Evolutionary conservation across 1,139 yeast genomes (phyloP), one percentile per base, ranked within the genome.

Genomic region (Nakaseomyces sp.): DNA sequence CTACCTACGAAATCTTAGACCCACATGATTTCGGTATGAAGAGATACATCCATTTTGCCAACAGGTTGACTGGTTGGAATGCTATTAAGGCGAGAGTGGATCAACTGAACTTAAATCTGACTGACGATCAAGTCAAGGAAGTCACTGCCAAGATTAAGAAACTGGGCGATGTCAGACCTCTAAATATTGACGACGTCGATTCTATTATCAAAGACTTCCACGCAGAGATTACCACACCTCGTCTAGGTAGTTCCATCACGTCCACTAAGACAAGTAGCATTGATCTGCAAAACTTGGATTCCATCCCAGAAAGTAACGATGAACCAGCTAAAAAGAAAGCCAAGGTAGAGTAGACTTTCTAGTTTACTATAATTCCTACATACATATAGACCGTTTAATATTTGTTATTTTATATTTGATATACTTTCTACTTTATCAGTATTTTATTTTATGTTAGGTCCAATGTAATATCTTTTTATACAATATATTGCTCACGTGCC

Each of bases 51-150:
- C 97, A 91, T 70, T 91, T 91, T 65, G 97, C 97, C 56, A 89
- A 89, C 74, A 82, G 97, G 63, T 76, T 91, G 62, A 91, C 98
- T 29, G 98, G 98, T 46, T 91, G 98, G 98, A 91, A 91, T 67
- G 97, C 97, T 42, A 91, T 91, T 74, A 91, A 91, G 74, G 81
- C 95, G 45, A 81, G 98, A 73, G 98, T 91, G 45, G 98, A 91
- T 66, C 97, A 91, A 70, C 78, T 91, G 73, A 88, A 91, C 69
- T 76, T 91, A 69, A 71, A 82, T 58, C 75, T 91, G 65, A 80
- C 91, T 45, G 98, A 91, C 63, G 91, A 81, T 56, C 97, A 91
- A 72, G 75, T 85, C 70, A 91, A 91, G 76, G 96, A 87, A 66
- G 95, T 91, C 53, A 91, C 98, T 37, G 74, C 75, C 55, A 89